Base-by-base conservation (phyloP, 805 yeast species). In the Saturnispora ahearnii region DNA sequence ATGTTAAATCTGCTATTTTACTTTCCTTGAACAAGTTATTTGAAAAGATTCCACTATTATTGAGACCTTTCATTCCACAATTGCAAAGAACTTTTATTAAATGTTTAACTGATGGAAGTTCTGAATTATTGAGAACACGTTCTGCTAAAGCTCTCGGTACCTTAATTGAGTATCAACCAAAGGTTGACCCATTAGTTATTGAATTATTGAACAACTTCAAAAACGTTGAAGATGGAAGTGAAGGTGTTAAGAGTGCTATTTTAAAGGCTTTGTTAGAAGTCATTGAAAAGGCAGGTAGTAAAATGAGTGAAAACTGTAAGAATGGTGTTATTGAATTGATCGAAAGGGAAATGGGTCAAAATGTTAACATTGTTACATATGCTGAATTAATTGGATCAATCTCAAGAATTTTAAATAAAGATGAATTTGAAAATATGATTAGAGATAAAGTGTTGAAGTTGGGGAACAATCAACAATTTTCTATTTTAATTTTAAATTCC, bases 41-140 rank as follows among this genome's bases (percentile, higher is more conserved):
- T 60, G 69, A 70, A 24, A 86, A 88, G 71, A 85, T 91, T 58
- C 96, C 99, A 2, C 87, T 84, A 62, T 87, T 87, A 64, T 74
- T 93, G 66, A 79, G 91, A 61, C 99, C 99, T 13, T 93, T 93
- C 65, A 80, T 93, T 67, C 99, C 99, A 8, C 99, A 93, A 71
- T 75, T 93, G 57, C 99, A 93, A 70, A 79, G 99, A 64, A 93
- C 99, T 1, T 93, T 93, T 70, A 96, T 91, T 40, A 85, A 95
- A 63, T 86, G 96, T 2, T 72, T 93, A 56, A 77, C 87, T 46
- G 99, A 93, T 68, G 73, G 85, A 2, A 60, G 77, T 2, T 85
- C 82, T 59, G 95, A 84, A 46, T 67, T 76, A 8, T 72, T 93
- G 60, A 77, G 98, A 56, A 66, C 79, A 6, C 78, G 95, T 54